phyloP scores from a whole-genome alignment of 805 yeast species.

The Metschnikowia cerradonensis region DNA sequence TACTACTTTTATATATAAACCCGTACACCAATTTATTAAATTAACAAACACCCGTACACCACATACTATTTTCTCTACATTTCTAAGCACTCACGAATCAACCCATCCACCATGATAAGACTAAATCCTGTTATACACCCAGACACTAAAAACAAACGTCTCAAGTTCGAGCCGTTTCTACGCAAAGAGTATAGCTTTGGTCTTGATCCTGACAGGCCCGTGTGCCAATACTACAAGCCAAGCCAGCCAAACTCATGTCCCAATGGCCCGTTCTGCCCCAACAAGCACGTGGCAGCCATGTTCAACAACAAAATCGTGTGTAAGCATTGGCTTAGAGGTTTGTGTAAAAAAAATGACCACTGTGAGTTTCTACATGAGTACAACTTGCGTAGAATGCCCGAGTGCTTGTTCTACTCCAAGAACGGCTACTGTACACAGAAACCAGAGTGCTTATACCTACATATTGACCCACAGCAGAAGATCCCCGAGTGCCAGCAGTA shows the following conservation, averaged over 20 bases:
- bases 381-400: conserved; percentile 92
- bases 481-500: conserved; percentile 87
- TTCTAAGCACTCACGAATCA: not conserved
- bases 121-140: conserved; percentile 40
- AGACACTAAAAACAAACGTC: conserved; percentile 33
- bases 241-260: conserved; percentile 70
- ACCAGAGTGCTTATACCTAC: conserved; percentile 90
- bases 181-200: conserved; percentile 78
- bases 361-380: conserved; percentile 97
- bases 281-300: conserved; percentile 68
- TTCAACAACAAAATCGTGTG: conserved; percentile 69
- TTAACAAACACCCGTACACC: conserved; percentile 38
- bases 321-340: conserved; percentile 96
- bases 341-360: conserved; percentile 93
- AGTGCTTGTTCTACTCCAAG: conserved; percentile 82
- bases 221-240: conserved; percentile 67
- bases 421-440: conserved; percentile 86
- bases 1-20: not conserved
- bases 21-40: not conserved
- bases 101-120: conserved; percentile 26
- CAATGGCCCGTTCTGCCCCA: conserved; percentile 77
- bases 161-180: conserved; percentile 78
- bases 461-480: conserved; percentile 82
- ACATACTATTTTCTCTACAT: conserved; percentile 21
- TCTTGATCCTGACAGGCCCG: conserved; percentile 78